These are phyloP conservation scores for Mollisia scopiformis DNA, from an alignment of 2,329 filamentous ascomycete genomes.

Conservation along the genomic window DNA sequence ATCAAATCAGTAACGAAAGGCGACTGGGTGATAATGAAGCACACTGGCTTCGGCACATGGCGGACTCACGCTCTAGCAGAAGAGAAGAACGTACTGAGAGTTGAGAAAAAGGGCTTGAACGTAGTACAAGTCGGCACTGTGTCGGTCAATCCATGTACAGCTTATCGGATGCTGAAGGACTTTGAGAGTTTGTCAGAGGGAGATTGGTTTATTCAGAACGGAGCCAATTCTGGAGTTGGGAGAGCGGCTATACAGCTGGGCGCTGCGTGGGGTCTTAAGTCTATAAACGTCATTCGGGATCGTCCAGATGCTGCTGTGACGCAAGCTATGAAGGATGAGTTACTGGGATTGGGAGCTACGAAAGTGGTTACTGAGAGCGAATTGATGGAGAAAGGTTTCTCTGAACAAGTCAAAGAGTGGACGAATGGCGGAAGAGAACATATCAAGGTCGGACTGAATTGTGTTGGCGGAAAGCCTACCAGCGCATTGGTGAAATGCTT, in stretches of 20 bases:
- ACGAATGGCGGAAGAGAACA: conserved; percentile 68
- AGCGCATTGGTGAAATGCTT: conserved; percentile 78
- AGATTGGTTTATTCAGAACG: conserved; percentile 97
- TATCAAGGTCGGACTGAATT: conserved; percentile 83
- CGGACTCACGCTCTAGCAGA: conserved; percentile 81
- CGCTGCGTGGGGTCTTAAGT: conserved; percentile 83
- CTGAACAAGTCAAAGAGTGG: conserved; percentile 62
- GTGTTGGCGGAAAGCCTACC: conserved; percentile 87
- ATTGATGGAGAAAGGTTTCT: conserved; percentile 47
- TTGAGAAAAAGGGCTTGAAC: conserved; percentile 71
- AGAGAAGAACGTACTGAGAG: conserved; percentile 63
- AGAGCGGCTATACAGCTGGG: conserved; percentile 89
- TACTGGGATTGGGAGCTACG: conserved; percentile 59
- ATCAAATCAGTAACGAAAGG: conserved; percentile 62
- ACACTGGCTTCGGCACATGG: conserved; percentile 89
- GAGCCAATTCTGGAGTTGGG: conserved; percentile 92
- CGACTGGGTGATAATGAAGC: conserved; percentile 92
- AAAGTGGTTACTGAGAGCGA: conserved; percentile 52
- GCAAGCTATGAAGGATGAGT: conserved; percentile 61
- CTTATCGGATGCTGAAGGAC: conserved; percentile 89
- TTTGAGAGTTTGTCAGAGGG: conserved; percentile 71
- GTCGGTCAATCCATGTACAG: conserved; percentile 90
- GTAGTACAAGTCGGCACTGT: conserved; percentile 85
- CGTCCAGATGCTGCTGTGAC: conserved; percentile 68
- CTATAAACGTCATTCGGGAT: conserved; percentile 85